Conservation (phyloP, 306 rosid genomes). For the Castanea crenata region DNA sequence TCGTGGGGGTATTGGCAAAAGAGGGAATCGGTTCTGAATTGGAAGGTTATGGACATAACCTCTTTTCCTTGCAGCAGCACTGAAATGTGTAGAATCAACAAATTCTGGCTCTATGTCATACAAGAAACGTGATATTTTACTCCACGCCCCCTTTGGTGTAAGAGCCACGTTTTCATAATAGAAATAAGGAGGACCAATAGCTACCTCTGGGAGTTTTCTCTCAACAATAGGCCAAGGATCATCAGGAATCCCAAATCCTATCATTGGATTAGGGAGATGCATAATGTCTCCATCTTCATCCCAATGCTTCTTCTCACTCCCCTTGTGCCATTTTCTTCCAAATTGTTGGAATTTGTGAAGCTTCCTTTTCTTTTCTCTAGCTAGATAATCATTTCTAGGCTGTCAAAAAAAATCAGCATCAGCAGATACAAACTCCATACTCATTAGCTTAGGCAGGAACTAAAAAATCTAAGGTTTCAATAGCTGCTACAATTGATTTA, state of each 20-base stretch:
- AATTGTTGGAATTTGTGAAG: constrained; percentile 42
- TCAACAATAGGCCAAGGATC: constrained; percentile 30
- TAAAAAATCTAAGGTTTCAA: constrained; percentile 12
- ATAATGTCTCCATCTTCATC: constrained; percentile 65
- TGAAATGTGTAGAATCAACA: constrained; percentile 82
- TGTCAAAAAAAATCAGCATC: constrained; percentile 32
- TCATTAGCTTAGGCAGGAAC: too few relatives aligned
- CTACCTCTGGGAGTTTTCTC: constrained; percentile 63
- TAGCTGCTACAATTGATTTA: too few relatives aligned
- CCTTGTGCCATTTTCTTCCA: constrained; percentile 50
- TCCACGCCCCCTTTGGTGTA: constrained; percentile 96
- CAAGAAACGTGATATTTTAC: constrained; percentile 71
- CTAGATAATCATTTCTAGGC: constrained; percentile 38
- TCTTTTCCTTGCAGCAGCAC: constrained; percentile 92
- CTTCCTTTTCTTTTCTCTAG: constrained; percentile 53
- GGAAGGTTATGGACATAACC: constrained; percentile 96
- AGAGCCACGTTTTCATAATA: constrained; percentile 96
- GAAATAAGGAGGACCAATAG: constrained; percentile 85
- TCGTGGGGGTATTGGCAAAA: constrained; percentile 71
- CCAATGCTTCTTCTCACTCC: constrained; percentile 19
- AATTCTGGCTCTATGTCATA: constrained; percentile 85
- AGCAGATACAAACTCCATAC: too few relatives aligned
- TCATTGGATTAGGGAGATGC: constrained; percentile 82
- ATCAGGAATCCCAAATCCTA: constrained; percentile 81
- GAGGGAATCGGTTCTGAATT: constrained; percentile 62